These are phyloP conservation scores for Entamoeba histolytica DNA, from an alignment of 208 protist species.

Conservation along the genomic window DNA sequence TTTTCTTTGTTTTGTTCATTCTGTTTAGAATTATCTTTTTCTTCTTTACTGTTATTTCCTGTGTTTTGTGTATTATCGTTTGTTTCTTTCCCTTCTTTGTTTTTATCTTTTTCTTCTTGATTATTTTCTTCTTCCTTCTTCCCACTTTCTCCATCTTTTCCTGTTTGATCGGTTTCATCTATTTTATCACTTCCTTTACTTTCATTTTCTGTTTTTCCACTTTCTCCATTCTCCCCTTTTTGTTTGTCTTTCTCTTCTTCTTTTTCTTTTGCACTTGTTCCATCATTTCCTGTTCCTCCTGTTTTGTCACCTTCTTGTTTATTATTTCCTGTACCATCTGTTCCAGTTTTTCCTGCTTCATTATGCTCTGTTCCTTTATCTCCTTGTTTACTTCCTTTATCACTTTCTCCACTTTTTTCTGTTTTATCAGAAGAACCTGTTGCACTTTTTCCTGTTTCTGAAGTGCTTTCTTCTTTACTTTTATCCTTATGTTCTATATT, in stretches of 20 bases:
- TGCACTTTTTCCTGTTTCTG: not conserved
- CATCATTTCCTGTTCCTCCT: not conserved
- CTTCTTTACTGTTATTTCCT: no score
- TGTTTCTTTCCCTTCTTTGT: no score
- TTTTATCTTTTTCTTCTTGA: no score
- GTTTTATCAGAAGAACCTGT: not conserved
- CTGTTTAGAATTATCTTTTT: no score
- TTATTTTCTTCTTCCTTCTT: no score
- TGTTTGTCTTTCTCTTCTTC: not conserved
- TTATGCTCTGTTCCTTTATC: not conserved
- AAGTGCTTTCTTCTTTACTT: not conserved
- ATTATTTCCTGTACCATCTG: not conserved
- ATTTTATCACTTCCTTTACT: not conserved
- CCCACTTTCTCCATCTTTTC: no score
- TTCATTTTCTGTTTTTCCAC: not conserved
- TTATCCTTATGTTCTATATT: not conserved
- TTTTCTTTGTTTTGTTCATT: no score
- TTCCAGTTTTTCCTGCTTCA: not conserved
- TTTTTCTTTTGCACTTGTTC: not conserved
- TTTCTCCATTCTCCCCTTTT: not conserved
- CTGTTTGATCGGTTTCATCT: no score
- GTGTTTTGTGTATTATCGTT: no score
- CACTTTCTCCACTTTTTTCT: not conserved
- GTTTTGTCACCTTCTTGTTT: not conserved
- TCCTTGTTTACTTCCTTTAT: not conserved